A percentile compares a stretch with the other conserved stretches of the same genome.
These are phyloP conservation scores for Exophiala alcalophila DNA, from an alignment of 2,329 filamentous ascomycete genomes.

Conservation along the genomic window DNA sequence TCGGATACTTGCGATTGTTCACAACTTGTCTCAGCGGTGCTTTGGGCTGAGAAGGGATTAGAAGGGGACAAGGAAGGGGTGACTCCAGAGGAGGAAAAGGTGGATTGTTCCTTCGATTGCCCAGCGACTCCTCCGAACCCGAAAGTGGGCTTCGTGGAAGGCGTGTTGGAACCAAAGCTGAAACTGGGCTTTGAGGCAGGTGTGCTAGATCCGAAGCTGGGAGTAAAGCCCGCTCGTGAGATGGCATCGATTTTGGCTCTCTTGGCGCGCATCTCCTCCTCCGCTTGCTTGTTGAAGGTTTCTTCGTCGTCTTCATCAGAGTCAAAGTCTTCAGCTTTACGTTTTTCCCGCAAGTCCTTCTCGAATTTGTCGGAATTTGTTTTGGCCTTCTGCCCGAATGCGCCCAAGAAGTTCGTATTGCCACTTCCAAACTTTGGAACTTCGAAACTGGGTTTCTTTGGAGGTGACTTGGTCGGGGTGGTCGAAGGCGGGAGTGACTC, in stretches of 20 bases:
- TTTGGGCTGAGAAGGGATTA: not conserved
- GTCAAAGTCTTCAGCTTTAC: slow-evolving; percentile 52
- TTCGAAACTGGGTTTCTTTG: slow-evolving; percentile 28
- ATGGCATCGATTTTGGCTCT: slow-evolving; percentile 41
- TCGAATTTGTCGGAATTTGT: slow-evolving; percentile 39
- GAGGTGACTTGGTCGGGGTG: slow-evolving; percentile 28
- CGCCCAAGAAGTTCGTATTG: slow-evolving; percentile 40
- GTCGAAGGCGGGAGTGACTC: slow-evolving; percentile 26
- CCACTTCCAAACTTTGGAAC: slow-evolving; percentile 37
- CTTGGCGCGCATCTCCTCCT: slow-evolving; percentile 47
- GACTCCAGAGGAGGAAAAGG: slow-evolving; percentile 18
- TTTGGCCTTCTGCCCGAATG: slow-evolving; percentile 40
- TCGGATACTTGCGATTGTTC: slow-evolving; percentile 1
- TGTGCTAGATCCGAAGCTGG: slow-evolving; percentile 23
- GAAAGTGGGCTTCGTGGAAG: slow-evolving; percentile 3
- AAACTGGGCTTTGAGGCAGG: slow-evolving; percentile 26
- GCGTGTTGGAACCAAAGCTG: slow-evolving; percentile 33
- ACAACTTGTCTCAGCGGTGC: not conserved
- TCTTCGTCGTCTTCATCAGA: slow-evolving; percentile 52
- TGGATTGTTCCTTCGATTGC: too few species aligned
- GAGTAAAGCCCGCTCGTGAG: slow-evolving; percentile 33
- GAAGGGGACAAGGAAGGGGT: slow-evolving; percentile 15
- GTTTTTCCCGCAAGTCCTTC: slow-evolving; percentile 46
- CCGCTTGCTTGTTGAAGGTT: slow-evolving; percentile 48
- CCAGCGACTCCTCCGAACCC: slow-evolving; percentile 2